These are phyloP conservation scores for Pseudogymnoascus destructans DNA, from an alignment of 2,329 filamentous ascomycete species.

Conservation along the genomic window DNA sequence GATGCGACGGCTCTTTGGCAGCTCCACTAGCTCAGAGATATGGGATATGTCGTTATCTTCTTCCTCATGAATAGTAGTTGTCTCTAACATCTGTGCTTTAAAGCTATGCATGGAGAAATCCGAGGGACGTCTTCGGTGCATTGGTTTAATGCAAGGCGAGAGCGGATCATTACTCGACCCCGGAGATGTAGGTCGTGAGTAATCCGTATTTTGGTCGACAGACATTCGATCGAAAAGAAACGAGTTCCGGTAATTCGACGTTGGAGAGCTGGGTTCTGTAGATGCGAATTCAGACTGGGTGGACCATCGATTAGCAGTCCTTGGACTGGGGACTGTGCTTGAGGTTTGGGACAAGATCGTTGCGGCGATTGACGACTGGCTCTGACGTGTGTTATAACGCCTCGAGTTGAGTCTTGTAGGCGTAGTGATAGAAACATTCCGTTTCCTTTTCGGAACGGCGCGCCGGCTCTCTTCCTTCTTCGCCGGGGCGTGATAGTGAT, in stretches of 20 bases:
- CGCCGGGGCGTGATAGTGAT: slow-evolving; percentile 68
- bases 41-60: slow-evolving; percentile 25
- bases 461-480: slow-evolving; percentile 44
- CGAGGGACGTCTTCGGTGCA: slow-evolving; percentile 42
- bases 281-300: slow-evolving; percentile 54
- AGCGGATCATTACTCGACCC: slow-evolving; percentile 58
- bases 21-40: slow-evolving; percentile 16
- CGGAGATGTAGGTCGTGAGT: slow-evolving; percentile 68
- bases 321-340: slow-evolving; percentile 39
- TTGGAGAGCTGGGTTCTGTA: slow-evolving; percentile 71
- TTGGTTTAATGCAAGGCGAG: slow-evolving; percentile 42
- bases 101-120: slow-evolving; percentile 34
- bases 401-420: slow-evolving; percentile 27
- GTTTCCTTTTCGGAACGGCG: slow-evolving; percentile 52
- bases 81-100: neutral
- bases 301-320: slow-evolving; percentile 48
- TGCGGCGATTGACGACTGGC: slow-evolving; percentile 29
- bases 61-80: slow-evolving; percentile 24
- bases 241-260: slow-evolving; percentile 56
- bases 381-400: slow-evolving; percentile 31
- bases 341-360: slow-evolving; percentile 31
- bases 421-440: slow-evolving; percentile 45
- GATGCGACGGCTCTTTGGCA: slow-evolving; percentile 5
- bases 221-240: slow-evolving; percentile 67
- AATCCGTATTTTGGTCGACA: slow-evolving; percentile 43